phyloP scores from a whole-genome alignment of 768 basidiomycete genomes.

The Leucogyrophana mollusca region DNA sequence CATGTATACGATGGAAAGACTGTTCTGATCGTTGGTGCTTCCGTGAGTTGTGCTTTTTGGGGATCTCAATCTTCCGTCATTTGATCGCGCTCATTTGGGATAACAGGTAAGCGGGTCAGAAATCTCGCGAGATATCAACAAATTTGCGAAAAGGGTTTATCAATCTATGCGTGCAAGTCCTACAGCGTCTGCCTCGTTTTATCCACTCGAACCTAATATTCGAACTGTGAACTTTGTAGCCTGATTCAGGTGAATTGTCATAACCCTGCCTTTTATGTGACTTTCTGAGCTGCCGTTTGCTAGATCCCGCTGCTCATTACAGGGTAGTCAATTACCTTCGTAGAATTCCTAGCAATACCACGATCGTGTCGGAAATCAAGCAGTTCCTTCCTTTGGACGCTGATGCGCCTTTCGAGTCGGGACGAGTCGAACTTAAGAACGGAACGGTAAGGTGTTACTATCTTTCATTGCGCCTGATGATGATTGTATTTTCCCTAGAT shows the following conservation, averaged over 20 bases:
- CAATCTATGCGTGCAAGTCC: slow-evolving; percentile 26
- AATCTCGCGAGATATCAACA: slow-evolving; percentile 34
- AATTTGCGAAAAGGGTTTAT: slow-evolving; percentile 31
- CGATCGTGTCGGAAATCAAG: slow-evolving; percentile 39
- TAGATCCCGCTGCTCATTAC: slow-evolving; percentile 1
- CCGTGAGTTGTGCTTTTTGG: slow-evolving; percentile 25
- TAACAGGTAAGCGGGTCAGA: slow-evolving; percentile 36
- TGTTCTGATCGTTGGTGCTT: slow-evolving; percentile 42
- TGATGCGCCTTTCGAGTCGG: slow-evolving; percentile 8
- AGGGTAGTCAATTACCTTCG: slow-evolving; percentile 16
- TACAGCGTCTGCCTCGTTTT: slow-evolving; percentile 1
- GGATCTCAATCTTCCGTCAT: not conserved
- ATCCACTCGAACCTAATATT: not conserved
- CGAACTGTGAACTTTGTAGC: not conserved
- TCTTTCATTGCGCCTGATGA: not conserved
- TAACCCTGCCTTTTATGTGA: not conserved
- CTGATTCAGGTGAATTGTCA: not conserved
- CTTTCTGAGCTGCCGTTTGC: not conserved
- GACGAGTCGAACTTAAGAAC: slow-evolving; percentile 34
- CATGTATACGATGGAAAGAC: slow-evolving; percentile 35
- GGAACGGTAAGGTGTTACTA: slow-evolving; percentile 28
- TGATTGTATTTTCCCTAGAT: slow-evolving; percentile 13
- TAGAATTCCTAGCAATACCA: slow-evolving; percentile 30
- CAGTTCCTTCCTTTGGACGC: slow-evolving; percentile 27
- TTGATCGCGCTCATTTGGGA: not conserved